Evolutionary conservation across 1,139 yeast genomes (phyloP).

Genomic region (Schizosaccharomyces versatilis): DNA sequence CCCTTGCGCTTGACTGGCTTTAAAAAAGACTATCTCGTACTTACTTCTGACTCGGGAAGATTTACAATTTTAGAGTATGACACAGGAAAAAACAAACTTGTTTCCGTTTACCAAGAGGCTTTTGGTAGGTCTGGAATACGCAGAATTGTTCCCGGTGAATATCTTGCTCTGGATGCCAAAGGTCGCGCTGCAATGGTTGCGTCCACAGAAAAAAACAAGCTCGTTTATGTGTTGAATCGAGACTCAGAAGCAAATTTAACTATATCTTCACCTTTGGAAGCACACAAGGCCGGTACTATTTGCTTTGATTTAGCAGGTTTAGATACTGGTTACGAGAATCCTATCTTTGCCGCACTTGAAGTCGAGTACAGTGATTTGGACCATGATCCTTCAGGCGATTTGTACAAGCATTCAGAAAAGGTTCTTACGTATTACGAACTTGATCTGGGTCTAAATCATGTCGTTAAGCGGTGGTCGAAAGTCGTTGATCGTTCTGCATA

Average conservation of each 20-base stretch:
- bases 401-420: conserved; percentile 14
- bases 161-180: conserved; percentile 49
- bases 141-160: conserved; percentile 55
- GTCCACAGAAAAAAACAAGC: conserved; percentile 50
- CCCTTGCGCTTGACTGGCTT: conserved; percentile 31
- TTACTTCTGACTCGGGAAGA: conserved; percentile 68
- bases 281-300: conserved; percentile 29
- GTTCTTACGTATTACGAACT: conserved; percentile 48
- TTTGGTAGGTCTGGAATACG: conserved; percentile 56
- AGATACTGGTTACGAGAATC: conserved; percentile 63
- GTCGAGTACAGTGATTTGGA: conserved; percentile 25
- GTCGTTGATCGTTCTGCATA: conserved; percentile 25
- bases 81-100: conserved; percentile 23
- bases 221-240: conserved; percentile 37
- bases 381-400: conserved; percentile 14
- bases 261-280: conserved; percentile 57
- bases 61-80: conserved; percentile 36
- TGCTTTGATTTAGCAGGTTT: conserved; percentile 37
- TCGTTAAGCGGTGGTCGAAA: conserved; percentile 31
- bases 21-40: conserved; percentile 33
- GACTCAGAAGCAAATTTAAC: conserved; percentile 27
- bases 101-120: conserved; percentile 38
- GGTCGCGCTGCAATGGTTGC: conserved; percentile 50
- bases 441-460: conserved; percentile 67
- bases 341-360: conserved; percentile 64